A percentile compares a stretch with the other conserved stretches of the same genome.
Conservation (phyloP, 2,329 filamentous ascomycete genomes). For the Ploettnerulaceae sp. region DNA sequence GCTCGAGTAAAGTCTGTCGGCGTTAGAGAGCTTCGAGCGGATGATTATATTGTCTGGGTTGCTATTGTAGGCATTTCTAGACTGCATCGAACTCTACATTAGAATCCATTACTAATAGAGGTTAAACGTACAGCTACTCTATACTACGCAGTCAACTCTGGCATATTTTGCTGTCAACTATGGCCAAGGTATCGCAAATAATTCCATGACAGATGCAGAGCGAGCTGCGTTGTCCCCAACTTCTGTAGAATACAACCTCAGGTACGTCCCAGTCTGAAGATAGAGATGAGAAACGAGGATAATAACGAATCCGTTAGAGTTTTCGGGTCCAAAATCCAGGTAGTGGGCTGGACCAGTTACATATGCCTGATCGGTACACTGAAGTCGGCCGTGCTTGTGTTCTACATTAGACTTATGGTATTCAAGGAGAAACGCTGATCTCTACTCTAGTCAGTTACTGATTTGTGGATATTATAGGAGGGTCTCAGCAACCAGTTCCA, state of each 20-base stretch:
- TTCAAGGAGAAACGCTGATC: not conserved
- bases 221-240: conserved; percentile 41
- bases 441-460: not conserved
- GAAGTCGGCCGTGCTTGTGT: conserved; percentile 51
- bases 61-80: conserved; percentile 42
- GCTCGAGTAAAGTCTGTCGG: conserved; percentile 46
- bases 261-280: conserved; percentile 11
- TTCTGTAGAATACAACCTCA: conserved; percentile 42
- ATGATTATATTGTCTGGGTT: conserved; percentile 56
- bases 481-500: conserved; percentile 39
- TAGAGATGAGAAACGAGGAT: not conserved
- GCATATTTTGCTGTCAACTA: conserved; percentile 46
- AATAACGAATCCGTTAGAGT: conserved; percentile 35
- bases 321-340: conserved; percentile 47
- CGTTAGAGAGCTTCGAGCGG: conserved; percentile 45
- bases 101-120: conserved; percentile 3
- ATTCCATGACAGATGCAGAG: conserved; percentile 49
- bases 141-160: conserved; percentile 45
- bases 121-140: conserved; percentile 40
- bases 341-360: conserved; percentile 51
- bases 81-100: not conserved
- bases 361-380: conserved; percentile 47
- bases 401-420: conserved; percentile 50
- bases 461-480: conserved; percentile 23
- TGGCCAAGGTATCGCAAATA: conserved; percentile 50